These are phyloP conservation scores for Penicillium antarcticum DNA, from an alignment of 495 filamentous ascomycete species.

Conservation along the genomic window DNA sequence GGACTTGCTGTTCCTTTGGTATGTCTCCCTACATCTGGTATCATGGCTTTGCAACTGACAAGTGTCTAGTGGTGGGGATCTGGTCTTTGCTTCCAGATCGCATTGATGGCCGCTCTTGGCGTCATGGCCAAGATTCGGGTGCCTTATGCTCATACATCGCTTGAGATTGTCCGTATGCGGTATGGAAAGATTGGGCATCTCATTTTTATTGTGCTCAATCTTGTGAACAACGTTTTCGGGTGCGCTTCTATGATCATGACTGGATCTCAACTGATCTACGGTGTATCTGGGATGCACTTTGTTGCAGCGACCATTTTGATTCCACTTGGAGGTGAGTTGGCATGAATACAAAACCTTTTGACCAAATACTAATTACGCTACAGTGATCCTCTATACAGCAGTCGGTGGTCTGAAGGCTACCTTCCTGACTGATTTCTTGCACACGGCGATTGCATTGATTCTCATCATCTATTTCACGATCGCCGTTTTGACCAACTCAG, in stretches of 20 bases:
- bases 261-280: constrained; percentile 33
- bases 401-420: constrained; percentile 41
- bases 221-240: constrained; percentile 51
- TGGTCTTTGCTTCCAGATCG: constrained; percentile 39
- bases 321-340: constrained; percentile 37
- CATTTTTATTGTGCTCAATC: constrained; percentile 48
- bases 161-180: constrained; percentile 52
- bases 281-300: constrained; percentile 39
- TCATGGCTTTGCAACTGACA: constrained; percentile 6
- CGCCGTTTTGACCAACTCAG: constrained; percentile 27
- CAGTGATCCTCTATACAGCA: constrained; percentile 39
- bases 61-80: constrained; percentile 35
- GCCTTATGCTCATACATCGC: constrained; percentile 54
- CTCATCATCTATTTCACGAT: constrained; percentile 41
- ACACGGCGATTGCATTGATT: constrained; percentile 36
- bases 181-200: constrained; percentile 51
- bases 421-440: constrained; percentile 38
- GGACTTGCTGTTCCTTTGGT: constrained; percentile 37
- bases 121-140: constrained; percentile 45
- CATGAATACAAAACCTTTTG: not conserved
- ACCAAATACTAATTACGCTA: not conserved
- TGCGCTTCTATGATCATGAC: constrained; percentile 41
- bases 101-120: constrained; percentile 37
- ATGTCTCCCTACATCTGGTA: not conserved
- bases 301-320: constrained; percentile 43